Evolutionary conservation across 257 asterid genomes (phyloP).

Genomic region (Craterostigma plantagineum): DNA sequence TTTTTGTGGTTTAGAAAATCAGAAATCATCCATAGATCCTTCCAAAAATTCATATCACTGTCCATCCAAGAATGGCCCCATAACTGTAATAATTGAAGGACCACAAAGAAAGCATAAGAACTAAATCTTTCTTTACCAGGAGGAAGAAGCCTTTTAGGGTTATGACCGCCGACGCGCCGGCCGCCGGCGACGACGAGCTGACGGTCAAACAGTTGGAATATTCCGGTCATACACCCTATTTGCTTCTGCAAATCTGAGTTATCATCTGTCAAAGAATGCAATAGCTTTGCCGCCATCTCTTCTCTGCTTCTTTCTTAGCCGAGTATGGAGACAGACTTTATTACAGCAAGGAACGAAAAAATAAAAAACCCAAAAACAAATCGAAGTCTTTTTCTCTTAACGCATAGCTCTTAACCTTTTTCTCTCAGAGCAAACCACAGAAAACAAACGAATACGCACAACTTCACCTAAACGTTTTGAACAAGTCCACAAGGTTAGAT

Average conservation of each 20-base stretch:
- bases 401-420: too few species aligned
- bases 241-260: conserved; percentile 53
- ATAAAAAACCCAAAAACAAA: too few species aligned
- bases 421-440: too few species aligned
- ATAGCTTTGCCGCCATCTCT: conserved; percentile 44
- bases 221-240: conserved; percentile 57
- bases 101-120: not conserved
- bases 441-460: too few species aligned
- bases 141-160: conserved; percentile 17
- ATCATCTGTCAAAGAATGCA: conserved; percentile 49
- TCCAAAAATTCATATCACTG: too few species aligned
- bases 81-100: not conserved
- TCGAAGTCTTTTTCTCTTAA: too few species aligned
- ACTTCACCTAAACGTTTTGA: too few species aligned
- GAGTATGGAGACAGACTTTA: too few species aligned
- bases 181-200: conserved; percentile 24
- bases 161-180: conserved; percentile 28
- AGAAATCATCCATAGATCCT: too few species aligned
- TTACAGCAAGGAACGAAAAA: too few species aligned
- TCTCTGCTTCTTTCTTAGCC: not conserved
- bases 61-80: not conserved
- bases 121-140: conserved; percentile 32
- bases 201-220: conserved; percentile 54
- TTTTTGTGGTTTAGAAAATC: too few species aligned
- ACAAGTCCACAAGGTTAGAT: too few species aligned